Conservation (phyloP, 225 moss, liverwort and hornwort genomes). For the Thuidium tamariscinum region DNA sequence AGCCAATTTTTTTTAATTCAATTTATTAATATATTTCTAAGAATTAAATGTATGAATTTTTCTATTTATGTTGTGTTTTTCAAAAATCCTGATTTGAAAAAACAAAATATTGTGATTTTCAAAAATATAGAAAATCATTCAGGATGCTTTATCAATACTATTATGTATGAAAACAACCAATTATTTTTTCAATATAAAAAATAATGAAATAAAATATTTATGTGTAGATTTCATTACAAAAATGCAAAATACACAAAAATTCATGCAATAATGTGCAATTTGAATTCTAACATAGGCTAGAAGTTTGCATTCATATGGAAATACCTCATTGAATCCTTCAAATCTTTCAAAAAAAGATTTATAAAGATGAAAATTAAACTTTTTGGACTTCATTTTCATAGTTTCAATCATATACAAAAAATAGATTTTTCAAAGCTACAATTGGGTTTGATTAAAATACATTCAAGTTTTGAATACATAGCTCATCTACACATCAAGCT, state of each 20-base stretch:
- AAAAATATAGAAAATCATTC: no score
- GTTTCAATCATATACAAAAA: neutral
- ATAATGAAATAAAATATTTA: rapidly evolving
- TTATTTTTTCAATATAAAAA: neutral
- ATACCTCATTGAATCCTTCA: no score
- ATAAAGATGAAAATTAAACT: rapidly evolving
- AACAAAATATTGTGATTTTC: no score
- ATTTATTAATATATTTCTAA: no score
- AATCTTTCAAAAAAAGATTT: no score
- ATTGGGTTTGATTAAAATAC: neutral
- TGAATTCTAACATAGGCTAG: no score
- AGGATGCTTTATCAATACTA: no score
- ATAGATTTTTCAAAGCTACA: neutral
- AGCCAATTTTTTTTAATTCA: no score
- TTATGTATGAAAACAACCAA: neutral
- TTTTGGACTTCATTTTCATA: rapidly evolving
- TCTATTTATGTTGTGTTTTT: neutral
- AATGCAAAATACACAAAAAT: no score
- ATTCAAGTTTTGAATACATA: neutral
- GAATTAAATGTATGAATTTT: neutral
- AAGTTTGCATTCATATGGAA: no score
- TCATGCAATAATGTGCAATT: neutral
- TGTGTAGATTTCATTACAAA: rapidly evolving
- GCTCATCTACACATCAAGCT: neutral
- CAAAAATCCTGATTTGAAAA: neutral